phyloP scores from a whole-genome alignment of 164 flowering plant genomes.

The Amborella trichopoda region DNA sequence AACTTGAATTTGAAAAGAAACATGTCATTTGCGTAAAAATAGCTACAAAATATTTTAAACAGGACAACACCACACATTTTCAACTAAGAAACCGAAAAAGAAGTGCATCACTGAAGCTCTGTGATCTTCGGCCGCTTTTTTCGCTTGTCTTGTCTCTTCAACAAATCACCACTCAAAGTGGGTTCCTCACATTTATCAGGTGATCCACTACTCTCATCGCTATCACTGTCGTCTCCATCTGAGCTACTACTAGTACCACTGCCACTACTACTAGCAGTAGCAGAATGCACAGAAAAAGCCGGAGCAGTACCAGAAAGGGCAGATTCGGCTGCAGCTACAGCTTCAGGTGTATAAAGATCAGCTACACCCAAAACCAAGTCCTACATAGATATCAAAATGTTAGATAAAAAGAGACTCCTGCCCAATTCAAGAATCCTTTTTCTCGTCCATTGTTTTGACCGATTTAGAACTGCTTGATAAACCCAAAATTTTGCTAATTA shows the following conservation, averaged over 20 bases:
- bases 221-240: conserved; percentile 9
- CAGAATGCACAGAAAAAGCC: conserved; percentile 12
- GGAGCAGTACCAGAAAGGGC: conserved; percentile 40
- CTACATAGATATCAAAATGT: conserved; percentile 18
- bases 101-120: conserved; percentile 29
- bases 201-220: conserved; percentile 2
- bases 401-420: no score
- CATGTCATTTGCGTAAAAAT: no score
- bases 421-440: no score
- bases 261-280: conserved; percentile 14
- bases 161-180: conserved; percentile 5
- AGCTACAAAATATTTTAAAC: no score
- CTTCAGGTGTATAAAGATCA: conserved; percentile 82
- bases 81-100: conserved; percentile 10
- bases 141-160: conserved; percentile 6
- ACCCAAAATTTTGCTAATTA: no score
- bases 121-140: conserved; percentile 33
- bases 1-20: no score
- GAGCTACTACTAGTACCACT: conserved; percentile 26
- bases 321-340: conserved; percentile 83
- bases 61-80: no score
- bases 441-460: no score
- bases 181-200: conserved; percentile 8
- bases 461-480: no score
- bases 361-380: conserved; percentile 82